Evolutionary conservation across 2,329 filamentous ascomycete genomes (phyloP).

Genomic region (Alternaria incomplexa): DNA sequence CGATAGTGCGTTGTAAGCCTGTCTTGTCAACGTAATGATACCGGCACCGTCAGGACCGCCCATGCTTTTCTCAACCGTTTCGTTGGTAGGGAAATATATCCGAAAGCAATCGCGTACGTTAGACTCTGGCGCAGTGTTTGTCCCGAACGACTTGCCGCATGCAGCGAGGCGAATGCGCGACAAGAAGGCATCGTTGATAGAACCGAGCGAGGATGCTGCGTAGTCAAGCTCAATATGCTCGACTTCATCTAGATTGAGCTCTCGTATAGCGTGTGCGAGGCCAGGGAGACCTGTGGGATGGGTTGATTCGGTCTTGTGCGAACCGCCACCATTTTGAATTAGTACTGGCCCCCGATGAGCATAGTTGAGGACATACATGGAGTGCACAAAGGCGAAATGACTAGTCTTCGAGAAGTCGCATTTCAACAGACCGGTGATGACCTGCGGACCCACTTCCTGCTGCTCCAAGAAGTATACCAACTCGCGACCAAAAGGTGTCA

Average conservation of each 20-base stretch:
- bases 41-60: constrained; percentile 70
- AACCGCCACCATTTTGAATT: constrained; percentile 38
- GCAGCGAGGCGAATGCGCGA: constrained; percentile 64
- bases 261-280: constrained; percentile 68
- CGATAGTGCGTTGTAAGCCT: constrained; percentile 70
- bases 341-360: not conserved
- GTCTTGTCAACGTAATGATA: constrained; percentile 78
- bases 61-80: constrained; percentile 63
- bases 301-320: constrained; percentile 43
- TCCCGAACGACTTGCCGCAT: constrained; percentile 46
- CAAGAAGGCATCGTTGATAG: constrained; percentile 72
- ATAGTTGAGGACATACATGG: constrained; percentile 66
- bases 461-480: constrained; percentile 73
- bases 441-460: constrained; percentile 67
- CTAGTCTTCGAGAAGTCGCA: constrained; percentile 83
- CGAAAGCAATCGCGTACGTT: constrained; percentile 28
- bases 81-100: constrained; percentile 42
- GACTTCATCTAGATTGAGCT: constrained; percentile 36
- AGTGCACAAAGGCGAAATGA: constrained; percentile 80
- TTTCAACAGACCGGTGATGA: constrained; percentile 71
- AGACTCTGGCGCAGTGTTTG: not conserved
- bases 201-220: constrained; percentile 81
- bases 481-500: constrained; percentile 70
- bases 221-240: constrained; percentile 72
- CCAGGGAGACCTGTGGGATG: constrained; percentile 73